Percentiles rank a stretch among this genome's conserved stretches.
These are phyloP conservation scores for Brassica hybrid DNA, from an alignment of 441 rosid species.

Conservation along the genomic window DNA sequence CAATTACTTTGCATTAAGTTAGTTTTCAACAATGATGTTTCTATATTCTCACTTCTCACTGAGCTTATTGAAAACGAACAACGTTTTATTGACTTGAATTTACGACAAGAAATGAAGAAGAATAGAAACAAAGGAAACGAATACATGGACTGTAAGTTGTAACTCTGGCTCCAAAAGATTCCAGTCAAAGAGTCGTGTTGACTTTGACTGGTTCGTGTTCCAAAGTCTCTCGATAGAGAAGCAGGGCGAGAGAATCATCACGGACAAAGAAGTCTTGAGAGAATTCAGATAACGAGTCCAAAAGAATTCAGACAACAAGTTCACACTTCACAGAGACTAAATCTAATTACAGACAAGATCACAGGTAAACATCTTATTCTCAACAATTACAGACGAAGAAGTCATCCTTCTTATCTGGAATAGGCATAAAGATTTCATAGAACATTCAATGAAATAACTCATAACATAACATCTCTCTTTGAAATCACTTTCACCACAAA, in stretches of 20 bases:
- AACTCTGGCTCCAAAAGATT: constrained; percentile 8
- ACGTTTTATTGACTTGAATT: neutral
- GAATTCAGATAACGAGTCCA: neutral
- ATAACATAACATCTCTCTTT: constrained; percentile 43
- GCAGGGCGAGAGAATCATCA: neutral
- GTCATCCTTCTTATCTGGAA: neutral
- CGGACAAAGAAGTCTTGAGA: neutral
- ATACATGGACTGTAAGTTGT: neutral
- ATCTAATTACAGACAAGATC: neutral
- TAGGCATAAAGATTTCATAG: neutral
- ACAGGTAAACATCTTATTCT: neutral
- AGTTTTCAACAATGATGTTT: neutral
- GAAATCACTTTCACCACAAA: constrained; percentile 24
- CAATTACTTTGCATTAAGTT: neutral
- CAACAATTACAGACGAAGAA: neutral
- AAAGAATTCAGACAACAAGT: neutral
- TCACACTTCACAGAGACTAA: neutral
- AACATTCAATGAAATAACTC: constrained; percentile 58
- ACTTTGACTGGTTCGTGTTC: constrained; percentile 27
- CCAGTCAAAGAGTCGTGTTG: constrained; percentile 24
- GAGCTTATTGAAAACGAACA: neutral
- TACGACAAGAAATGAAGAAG: neutral
- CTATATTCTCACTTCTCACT: neutral
- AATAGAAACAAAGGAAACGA: neutral
- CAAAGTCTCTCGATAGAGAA: constrained; percentile 4